Evolutionary conservation across 345 rosid genomes (phyloP), one percentile per base, ranked within the genome.

Genomic region (Rhizophora apiculata): DNA sequence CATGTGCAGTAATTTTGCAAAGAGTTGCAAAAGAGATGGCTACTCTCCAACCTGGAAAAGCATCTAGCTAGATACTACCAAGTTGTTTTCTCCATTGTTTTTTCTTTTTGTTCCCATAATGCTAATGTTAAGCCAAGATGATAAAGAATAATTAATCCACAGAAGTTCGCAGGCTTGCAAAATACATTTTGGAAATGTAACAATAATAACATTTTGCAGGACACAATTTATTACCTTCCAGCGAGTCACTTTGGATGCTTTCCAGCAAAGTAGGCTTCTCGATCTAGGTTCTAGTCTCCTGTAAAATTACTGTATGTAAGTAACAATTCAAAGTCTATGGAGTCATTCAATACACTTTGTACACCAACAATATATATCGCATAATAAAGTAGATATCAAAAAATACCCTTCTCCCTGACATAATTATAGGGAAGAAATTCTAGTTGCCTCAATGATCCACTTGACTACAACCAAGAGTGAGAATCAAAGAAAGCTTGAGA

Each of bases 281-380:
- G 99, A 88, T 74, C 83, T 82, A 1, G 98, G 86, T 78, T 96
- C 99, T 70, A 96, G 87, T 74, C 88, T 90, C 88, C 98, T 96
- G 90, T 59, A 65, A 72, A 74, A 62, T 68, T 20, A 64, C 27
- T 65, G 56, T 62, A 70, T 22, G 58, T 53, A 36, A 72, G 58
- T 65, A 62, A 20, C 60, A 59, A 39, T 32, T 43, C 59, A 39
- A 71, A 56, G 46, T 11, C 48, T 39, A 39, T 2, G 16, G 16
- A 39, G 48, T 10, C 5, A 39, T 48, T 22, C 36, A 69, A 13
- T 24, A 56, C 5, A 24, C 30, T 24, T 56, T 24, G 29, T 24
- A 24, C 16, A n/a, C 6, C 13, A 16, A 56, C 29, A 16, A 56
- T 24, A 2, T 56, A 13, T 56, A 56, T 11, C 31, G 24, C 60